A percentile compares a stretch with the other conserved stretches of the same genome.
phyloP scores from a whole-genome alignment of 192 early-diverging fungal species.

The Backusella macrospora region DNA sequence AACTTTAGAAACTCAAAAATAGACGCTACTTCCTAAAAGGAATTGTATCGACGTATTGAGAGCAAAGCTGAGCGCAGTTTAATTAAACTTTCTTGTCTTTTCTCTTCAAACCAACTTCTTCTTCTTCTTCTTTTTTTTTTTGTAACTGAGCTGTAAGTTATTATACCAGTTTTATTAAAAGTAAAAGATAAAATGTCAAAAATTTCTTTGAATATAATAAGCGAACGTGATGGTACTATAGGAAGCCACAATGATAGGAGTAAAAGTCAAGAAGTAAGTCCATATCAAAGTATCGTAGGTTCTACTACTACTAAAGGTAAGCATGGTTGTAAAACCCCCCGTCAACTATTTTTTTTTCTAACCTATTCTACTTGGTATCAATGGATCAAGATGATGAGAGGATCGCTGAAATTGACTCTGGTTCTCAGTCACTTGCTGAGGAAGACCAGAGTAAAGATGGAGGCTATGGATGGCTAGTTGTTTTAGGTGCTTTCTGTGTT shows the following conservation, averaged over 20 bases:
- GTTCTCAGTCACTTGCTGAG: not conserved
- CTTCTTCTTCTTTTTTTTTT: not conserved
- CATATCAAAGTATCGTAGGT: not conserved
- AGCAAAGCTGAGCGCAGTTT: no score
- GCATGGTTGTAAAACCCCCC: no score
- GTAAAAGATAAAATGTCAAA: not conserved
- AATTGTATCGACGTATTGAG: no score
- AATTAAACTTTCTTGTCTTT: not conserved
- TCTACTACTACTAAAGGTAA: not conserved
- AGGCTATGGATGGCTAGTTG: conserved; percentile 43
- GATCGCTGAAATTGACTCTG: not conserved
- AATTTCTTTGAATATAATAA: not conserved
- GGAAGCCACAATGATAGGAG: not conserved
- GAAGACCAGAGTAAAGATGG: conserved; percentile 19
- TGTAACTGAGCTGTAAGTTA: not conserved
- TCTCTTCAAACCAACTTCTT: no score
- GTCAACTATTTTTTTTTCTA: not conserved
- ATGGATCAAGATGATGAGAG: not conserved
- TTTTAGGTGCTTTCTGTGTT: conserved; percentile 43
- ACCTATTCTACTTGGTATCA: not conserved
- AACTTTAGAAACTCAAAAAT: no score
- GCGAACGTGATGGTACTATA: not conserved
- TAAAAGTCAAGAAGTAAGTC: not conserved
- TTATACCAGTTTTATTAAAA: not conserved
- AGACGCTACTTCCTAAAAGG: no score